Base-by-base conservation (phyloP, 2,329 filamentous ascomycete genomes). In the Shiraia bambusicola region DNA sequence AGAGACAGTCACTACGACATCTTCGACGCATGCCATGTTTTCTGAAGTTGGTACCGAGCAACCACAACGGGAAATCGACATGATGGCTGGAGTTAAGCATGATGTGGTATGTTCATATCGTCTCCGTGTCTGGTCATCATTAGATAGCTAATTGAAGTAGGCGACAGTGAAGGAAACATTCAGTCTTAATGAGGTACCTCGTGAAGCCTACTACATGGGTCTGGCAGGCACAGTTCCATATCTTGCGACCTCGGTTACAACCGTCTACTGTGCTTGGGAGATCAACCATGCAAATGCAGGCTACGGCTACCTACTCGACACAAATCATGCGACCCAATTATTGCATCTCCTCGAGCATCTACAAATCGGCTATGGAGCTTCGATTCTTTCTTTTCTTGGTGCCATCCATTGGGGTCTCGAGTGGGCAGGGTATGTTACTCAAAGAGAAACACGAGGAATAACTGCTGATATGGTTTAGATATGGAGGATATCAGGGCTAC, bases 381-480 rank as follows among this genome's bases (percentile, higher is more conserved):
- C 94, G 43, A 93, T 95, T 59, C 87, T 95, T 58, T 95, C 90
- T 19, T 96, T 95, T 76, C 80, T 96, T 1, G 92, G 92, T 31
- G 91, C 91, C 25, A 84, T 95, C 59, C 92, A 96, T 70, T 96
- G 92, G 87, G 91, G 91, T 41, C 77, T 95, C 13, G 90, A 95
- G 70, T 94, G 85, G 67, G 87, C 87, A 36, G 74, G 85, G 72
- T 40, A 34, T 19, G 37, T 34, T 6, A 30, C 12, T 3, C 7
- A 6, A 19, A 24, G 16, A 6, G 2, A n/a, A n/a, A 15, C 17
- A 14, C 13, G 9, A n/a, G 17, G 12, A 13, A 37, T 6, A 3
- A 10, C 7, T 11, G 17, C 28, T 38, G 16, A 38, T 12, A 4
- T 4, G 17, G 7, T 12, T 9, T 30, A 40, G 38, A 29, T 84